Base-by-base conservation (phyloP, 345 rosid species). In the Trapa incisa region DNA sequence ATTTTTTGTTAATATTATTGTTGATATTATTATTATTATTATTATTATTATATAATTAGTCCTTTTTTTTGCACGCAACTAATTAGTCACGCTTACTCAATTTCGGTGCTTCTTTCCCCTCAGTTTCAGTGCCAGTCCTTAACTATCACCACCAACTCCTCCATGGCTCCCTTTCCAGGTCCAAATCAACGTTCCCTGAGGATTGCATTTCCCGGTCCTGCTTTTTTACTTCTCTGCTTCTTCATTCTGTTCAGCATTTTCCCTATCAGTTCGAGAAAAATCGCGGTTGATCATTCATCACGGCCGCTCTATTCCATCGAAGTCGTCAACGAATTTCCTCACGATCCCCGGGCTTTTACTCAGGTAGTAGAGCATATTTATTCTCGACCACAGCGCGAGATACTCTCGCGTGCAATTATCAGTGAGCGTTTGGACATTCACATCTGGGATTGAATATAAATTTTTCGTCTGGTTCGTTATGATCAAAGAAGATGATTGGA, bases 281-380 rank as follows among this genome's bases (percentile, higher is more conserved):
- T 75, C 14, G n/a, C n/a, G 0, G 12, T 48, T 61, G 41, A 4
- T 69, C 48, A 68, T 48, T 70, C 29, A 14, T 70, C 78, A 5
- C 37, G 66, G 60, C 8, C 12, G 38, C 14, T 81, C 29, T 79
- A 80, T 73, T 69, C 77, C 50, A 77, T 84, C 61, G 77, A 86
- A 77, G 80, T 88, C 0, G 80, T 84, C 53, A 83, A 85, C 65
- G 88, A 81, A 75, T 88, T 77, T 66, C 95, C 83, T 63, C 91
- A 88, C 62, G 95, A 88, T 61, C 85, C 84, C 60, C 29, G 41
- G 3, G 91, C 95, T 37, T 88, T 86, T 71, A 86, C 95, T 75
- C 89, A 88, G 95, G 95, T 83, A 63, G 43, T 33, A 32, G 45
- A 14, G 54, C 14, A 22, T 9, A 13, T 14, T 17, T 5, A 50